Percentiles rank a stretch among this genome's conserved stretches.
These are phyloP conservation scores for Aphanomyces euteiches DNA, from an alignment of 352 stramenopile species.

Conservation along the genomic window DNA sequence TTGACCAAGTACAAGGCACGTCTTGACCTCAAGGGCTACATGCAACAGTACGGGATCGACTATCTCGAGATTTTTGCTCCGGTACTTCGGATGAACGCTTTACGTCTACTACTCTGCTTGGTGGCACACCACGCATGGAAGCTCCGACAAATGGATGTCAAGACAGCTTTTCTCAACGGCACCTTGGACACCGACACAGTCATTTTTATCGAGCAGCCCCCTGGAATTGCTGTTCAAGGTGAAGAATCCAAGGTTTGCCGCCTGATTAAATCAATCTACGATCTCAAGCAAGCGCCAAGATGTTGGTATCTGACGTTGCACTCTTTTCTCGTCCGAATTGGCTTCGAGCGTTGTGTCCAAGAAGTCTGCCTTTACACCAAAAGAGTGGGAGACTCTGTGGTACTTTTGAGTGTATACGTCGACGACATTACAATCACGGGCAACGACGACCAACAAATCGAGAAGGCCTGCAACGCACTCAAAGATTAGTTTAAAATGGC, in stretches of 20 bases:
- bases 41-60: conserved; percentile 33
- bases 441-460: background rate
- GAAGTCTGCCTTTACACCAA: conserved; percentile 27
- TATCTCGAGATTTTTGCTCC: conserved; percentile 36
- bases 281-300: conserved; percentile 38
- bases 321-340: conserved; percentile 17
- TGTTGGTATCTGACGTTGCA: conserved; percentile 38
- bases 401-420: conserved; percentile 10
- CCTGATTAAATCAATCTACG: conserved; percentile 38
- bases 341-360: conserved; percentile 22
- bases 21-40: conserved; percentile 33
- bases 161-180: conserved; percentile 43
- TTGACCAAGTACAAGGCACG: conserved; percentile 36
- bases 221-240: conserved; percentile 24
- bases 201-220: conserved; percentile 33
- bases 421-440: conserved; percentile 31
- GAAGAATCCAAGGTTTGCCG: conserved; percentile 32
- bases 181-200: conserved; percentile 34
- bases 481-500: conserved; percentile 7
- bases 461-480: background rate
- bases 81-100: conserved; percentile 31
- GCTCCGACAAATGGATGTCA: conserved; percentile 36
- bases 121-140: conserved; percentile 29
- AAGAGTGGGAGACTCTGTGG: conserved; percentile 27
- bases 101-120: conserved; percentile 33